These are phyloP conservation scores for Amanita pallidorosea DNA, from an alignment of 768 basidiomycete species.

Conservation along the genomic window DNA sequence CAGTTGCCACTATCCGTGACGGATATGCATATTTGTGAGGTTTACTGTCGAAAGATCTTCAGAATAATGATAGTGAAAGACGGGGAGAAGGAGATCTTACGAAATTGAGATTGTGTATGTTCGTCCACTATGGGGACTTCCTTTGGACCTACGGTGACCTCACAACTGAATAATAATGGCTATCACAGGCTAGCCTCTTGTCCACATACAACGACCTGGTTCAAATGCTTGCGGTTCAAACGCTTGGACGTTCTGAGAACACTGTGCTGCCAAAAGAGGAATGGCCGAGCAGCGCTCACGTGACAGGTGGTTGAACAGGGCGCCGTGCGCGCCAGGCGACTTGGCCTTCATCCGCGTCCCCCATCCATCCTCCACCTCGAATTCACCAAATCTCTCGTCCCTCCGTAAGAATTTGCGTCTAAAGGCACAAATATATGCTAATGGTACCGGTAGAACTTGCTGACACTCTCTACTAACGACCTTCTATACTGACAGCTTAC, in stretches of 20 bases:
- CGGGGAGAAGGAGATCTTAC: no score
- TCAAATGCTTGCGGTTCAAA: no score
- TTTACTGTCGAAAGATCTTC: no score
- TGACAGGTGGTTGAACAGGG: slow-evolving; percentile 3
- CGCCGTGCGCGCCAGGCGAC: background rate
- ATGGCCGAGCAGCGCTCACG: slow-evolving; percentile 2
- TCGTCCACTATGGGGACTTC: no score
- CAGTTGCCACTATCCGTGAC: background rate
- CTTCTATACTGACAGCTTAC: slow-evolving; percentile 12
- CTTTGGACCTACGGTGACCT: no score
- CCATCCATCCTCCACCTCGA: background rate
- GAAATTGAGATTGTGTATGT: no score
- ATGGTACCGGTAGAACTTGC: slow-evolving; percentile 5
- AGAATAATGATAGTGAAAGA: no score
- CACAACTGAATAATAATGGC: no score
- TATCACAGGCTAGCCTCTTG: no score
- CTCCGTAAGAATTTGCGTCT: background rate
- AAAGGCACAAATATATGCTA: background rate
- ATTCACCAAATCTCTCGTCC: background rate
- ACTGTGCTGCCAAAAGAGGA: background rate
- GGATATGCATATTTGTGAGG: no score
- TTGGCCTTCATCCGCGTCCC: background rate
- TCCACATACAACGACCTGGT: background rate
- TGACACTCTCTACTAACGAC: slow-evolving; percentile 39
- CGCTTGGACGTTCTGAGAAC: no score